Conservation (phyloP, 768 basidiomycete species). For the Naganishia kalamii region DNA sequence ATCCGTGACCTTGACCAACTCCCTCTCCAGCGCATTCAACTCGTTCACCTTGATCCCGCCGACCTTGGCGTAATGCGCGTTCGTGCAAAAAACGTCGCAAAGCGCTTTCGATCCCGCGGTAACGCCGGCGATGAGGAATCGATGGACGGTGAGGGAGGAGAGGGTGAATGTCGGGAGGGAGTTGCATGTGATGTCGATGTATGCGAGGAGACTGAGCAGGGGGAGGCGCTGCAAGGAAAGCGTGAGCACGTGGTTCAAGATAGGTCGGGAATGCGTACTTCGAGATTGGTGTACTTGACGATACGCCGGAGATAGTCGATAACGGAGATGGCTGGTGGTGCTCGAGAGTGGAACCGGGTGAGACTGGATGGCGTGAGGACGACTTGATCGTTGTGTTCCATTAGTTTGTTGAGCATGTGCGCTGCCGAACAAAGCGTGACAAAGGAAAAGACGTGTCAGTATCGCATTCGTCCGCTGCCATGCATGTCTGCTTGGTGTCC, state of each 20-base stretch:
- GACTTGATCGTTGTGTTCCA: constrained; percentile 92
- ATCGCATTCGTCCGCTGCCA: background rate
- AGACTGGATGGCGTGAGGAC: constrained; percentile 80
- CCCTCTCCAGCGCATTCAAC: constrained; percentile 88
- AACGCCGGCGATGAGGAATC: constrained; percentile 90
- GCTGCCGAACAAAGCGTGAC: constrained; percentile 51
- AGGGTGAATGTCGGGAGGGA: constrained; percentile 82
- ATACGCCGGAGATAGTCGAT: constrained; percentile 91
- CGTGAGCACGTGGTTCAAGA: constrained; percentile 75
- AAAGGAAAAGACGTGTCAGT: background rate
- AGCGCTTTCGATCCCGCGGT: constrained; percentile 89
- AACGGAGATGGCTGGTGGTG: constrained; percentile 77
- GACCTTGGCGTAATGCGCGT: constrained; percentile 88
- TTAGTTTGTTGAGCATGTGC: constrained; percentile 92
- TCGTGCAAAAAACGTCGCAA: constrained; percentile 92
- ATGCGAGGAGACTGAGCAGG: constrained; percentile 45
- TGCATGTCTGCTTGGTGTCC: background rate
- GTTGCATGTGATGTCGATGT: constrained; percentile 62
- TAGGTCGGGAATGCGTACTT: constrained; percentile 55
- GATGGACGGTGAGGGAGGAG: constrained; percentile 92
- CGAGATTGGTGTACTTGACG: constrained; percentile 89
- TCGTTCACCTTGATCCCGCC: constrained; percentile 88
- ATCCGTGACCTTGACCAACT: constrained; percentile 83
- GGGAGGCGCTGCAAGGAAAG: constrained; percentile 40
- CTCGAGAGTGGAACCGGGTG: constrained; percentile 92